Conservation (phyloP, 2,329 filamentous ascomycete genomes). For the Alternaria solani region DNA sequence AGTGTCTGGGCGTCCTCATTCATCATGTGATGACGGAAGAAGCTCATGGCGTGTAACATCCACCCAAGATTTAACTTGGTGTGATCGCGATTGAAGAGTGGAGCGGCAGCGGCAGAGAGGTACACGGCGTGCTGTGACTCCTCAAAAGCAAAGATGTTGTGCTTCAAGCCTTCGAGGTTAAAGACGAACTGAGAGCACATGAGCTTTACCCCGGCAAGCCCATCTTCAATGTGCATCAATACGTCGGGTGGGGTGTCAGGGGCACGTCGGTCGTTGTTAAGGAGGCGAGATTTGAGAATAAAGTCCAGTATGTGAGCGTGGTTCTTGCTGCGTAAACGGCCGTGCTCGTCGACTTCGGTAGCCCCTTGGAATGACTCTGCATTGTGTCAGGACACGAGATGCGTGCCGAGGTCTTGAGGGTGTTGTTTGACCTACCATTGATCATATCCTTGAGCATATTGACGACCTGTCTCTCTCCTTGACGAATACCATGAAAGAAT, state of each 20-base stretch:
- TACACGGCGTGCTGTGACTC: slow-evolving; percentile 59
- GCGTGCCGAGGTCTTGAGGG: not conserved
- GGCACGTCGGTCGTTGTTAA: slow-evolving; percentile 37
- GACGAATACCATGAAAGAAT: slow-evolving; percentile 31
- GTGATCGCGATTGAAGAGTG: slow-evolving; percentile 49
- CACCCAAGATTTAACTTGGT: slow-evolving; percentile 56
- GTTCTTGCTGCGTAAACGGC: slow-evolving; percentile 46
- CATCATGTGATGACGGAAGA: slow-evolving; percentile 62
- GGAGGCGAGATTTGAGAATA: slow-evolving; percentile 36
- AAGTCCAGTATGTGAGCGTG: slow-evolving; percentile 43
- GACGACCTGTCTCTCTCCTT: slow-evolving; percentile 47
- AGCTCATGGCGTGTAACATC: slow-evolving; percentile 60
- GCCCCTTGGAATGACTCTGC: slow-evolving; percentile 45
- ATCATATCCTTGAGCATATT: slow-evolving; percentile 54
- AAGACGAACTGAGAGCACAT: slow-evolving; percentile 46
- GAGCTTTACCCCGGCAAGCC: slow-evolving; percentile 43
- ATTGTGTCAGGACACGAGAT: not conserved
- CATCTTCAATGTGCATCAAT: slow-evolving; percentile 13
- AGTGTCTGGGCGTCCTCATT: slow-evolving; percentile 50
- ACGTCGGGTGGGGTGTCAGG: slow-evolving; percentile 14
- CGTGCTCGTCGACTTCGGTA: slow-evolving; percentile 24
- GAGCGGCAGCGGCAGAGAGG: slow-evolving; percentile 37
- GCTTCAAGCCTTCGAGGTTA: slow-evolving; percentile 17
- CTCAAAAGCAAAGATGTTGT: slow-evolving; percentile 51
- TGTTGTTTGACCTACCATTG: slow-evolving; percentile 49